Base-by-base conservation (phyloP, 2,329 filamentous ascomycete genomes). In the Didymosphaeria variabile region DNA sequence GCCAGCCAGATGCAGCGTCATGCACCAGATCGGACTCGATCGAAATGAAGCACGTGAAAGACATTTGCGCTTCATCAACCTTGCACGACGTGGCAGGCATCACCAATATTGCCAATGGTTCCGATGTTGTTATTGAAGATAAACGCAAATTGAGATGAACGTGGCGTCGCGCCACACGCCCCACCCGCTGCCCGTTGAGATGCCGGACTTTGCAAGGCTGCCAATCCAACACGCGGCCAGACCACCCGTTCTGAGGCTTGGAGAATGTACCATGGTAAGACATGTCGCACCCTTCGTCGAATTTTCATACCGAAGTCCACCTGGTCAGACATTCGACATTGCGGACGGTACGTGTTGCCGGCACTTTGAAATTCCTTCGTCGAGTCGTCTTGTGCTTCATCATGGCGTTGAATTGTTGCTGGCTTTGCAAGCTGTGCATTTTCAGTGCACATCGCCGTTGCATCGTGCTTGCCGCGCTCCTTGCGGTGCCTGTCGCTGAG, bases 381-480 rank as follows among this genome's bases (percentile, higher is more conserved):
- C 54, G 57, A 32, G 60, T 38, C 60, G 66, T 64, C 19, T 54
- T 66, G 55, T 60, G 59, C n/a, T 65, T 67, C 55, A 58, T 63
- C 62, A 60, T 59, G 51, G 57, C 57, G 36, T 61, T 69, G 10
- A 60, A 57, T 56, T 68, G 67, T 36, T 58, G 63, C 57, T 67
- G 63, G 57, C 70, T 65, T 57, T 69, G 60, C 8, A 72, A 57
- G 21, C 54, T 59, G 46, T 71, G 61, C 66, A 70, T 60, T 50
- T 57, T 61, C 59, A 65, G 50, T 19, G 61, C 58, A 62, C 52
- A 31, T 47, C 54, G 15, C 57, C 58, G n/a, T 17, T 44, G 29
- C 32, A 9, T 32, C 38, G 58, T 19, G 2, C n/a, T 44, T 36
- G 45, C 31, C 26, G 21, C 32, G 31, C 54, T 32, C 31, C 56